phyloP scores from a whole-genome alignment of 78 protist genomes.

The Polysphondylium violaceum region DNA sequence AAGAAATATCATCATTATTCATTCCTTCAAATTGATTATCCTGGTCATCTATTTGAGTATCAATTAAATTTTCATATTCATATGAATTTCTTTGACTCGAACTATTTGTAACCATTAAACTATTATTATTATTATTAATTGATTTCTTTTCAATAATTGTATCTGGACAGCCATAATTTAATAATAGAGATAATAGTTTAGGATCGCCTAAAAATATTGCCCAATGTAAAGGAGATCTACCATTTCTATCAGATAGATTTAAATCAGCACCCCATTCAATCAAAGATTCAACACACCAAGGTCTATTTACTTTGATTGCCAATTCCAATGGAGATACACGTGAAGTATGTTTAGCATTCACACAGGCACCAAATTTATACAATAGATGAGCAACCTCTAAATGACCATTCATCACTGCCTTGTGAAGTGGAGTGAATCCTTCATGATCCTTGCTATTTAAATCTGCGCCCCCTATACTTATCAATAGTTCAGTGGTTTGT shows the following conservation, averaged over 20 bases:
- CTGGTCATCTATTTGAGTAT: no score
- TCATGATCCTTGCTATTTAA: slow-evolving; percentile 54
- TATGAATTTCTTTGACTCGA: slow-evolving; percentile 1
- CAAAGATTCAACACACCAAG: slow-evolving; percentile 59
- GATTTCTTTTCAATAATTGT: slow-evolving; percentile 6
- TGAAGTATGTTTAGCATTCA: slow-evolving; percentile 33
- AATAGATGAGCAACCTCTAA: slow-evolving; percentile 58
- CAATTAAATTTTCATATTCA: slow-evolving; percentile 2
- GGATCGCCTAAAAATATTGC: slow-evolving; percentile 54
- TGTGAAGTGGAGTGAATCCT: slow-evolving; percentile 83
- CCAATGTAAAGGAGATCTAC: slow-evolving; percentile 70
- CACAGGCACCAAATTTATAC: slow-evolving; percentile 66
- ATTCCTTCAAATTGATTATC: no score
- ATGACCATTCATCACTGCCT: slow-evolving; percentile 84
- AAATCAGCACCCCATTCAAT: slow-evolving; percentile 64
- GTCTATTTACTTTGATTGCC: slow-evolving; percentile 44
- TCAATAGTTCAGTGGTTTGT: slow-evolving; percentile 42
- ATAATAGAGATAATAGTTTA: slow-evolving; percentile 10
- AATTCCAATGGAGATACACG: slow-evolving; percentile 29
- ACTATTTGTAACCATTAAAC: not conserved
- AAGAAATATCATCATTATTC: slow-evolving; percentile 20
- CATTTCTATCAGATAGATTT: slow-evolving; percentile 31
- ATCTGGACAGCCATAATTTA: slow-evolving; percentile 57
- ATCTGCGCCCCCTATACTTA: slow-evolving; percentile 60
- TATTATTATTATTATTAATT: not conserved